Evolutionary conservation across 2,329 filamentous ascomycete genomes (phyloP).

Genomic region (Trichoderma afroharzianum): DNA sequence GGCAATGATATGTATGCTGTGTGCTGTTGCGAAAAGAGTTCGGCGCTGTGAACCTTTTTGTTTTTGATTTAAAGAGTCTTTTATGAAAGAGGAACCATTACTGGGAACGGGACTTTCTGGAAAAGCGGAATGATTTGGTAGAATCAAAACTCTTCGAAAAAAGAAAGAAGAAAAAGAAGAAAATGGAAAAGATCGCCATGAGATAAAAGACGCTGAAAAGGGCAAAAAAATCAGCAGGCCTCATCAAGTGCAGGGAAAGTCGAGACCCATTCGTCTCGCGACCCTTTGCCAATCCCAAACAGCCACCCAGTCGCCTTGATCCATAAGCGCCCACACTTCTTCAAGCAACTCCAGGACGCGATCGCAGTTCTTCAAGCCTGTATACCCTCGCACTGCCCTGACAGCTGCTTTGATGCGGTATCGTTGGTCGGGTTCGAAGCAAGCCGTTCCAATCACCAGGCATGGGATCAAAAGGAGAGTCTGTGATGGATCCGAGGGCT

Average conservation of each 20-base stretch:
- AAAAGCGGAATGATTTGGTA: neutral
- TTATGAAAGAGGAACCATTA: neutral
- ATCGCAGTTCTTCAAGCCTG: conserved; percentile 57
- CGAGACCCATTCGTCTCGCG: conserved; percentile 49
- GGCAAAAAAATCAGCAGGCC: neutral
- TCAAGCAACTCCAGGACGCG: conserved; percentile 52
- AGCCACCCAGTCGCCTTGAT: conserved; percentile 51
- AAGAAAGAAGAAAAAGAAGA: neutral
- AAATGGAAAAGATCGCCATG: neutral
- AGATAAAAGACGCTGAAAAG: neutral
- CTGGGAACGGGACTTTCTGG: neutral
- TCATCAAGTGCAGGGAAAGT: conserved; percentile 50
- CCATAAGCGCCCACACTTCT: conserved; percentile 59
- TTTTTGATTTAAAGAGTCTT: neutral
- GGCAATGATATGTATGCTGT: neutral
- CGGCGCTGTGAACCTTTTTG: neutral
- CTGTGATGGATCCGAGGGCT: conserved; percentile 55
- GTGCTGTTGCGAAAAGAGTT: neutral
- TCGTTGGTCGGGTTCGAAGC: conserved; percentile 51
- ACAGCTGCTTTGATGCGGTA: conserved; percentile 50
- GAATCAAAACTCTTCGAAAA: neutral
- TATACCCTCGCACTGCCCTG: conserved; percentile 53
- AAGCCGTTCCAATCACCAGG: conserved; percentile 58
- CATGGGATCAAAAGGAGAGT: conserved; percentile 59
- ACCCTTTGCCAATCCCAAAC: conserved; percentile 65